Base-by-base conservation (phyloP, 2,329 filamentous ascomycete species). In the Chaetomium sp. region DNA sequence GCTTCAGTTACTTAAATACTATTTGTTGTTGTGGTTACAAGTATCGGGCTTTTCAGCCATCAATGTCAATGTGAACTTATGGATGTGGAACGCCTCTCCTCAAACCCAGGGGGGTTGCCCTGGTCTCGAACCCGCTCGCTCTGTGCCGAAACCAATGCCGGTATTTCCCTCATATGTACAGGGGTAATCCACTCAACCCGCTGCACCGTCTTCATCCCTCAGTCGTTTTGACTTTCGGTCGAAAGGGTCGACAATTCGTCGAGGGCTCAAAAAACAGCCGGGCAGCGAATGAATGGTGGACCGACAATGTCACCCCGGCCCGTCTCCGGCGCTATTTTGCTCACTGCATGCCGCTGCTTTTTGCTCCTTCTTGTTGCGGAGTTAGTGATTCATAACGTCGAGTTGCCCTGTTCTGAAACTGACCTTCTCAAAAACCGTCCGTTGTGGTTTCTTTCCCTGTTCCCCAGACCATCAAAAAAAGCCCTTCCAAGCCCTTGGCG, bases 401-500 rank as follows among this genome's bases (percentile, higher is more conserved):
- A 19, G 13, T 16, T 19, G 35, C 16, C 16, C 16, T 19, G 13
- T 42, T 19, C 19, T 16, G 5, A 19, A 19, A 6, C 19, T n/a
- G 38, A 42, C 35, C 13, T 19, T 42, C 6, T 33, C 3, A 29
- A 29, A 6, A 6, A 29, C 27, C 6, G 27, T 29, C 45, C 23
- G 5, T 10, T 6, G 10, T 19, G 6, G 8, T 50, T 27, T 27
- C 9, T 23, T 25, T 27, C n/a, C 45, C 21, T 49, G 29, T 38
- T 16, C 7, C 31, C 23, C 9, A 49, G 2, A 59, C 19, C 25
- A 19, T 38, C 33, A 8, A 53, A 27, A 50, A 42, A n/a, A n/a
- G 25, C 31, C n/a, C 51, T 23, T 45, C 61, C 62, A 67, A 64
- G 65, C 51, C 58, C 65, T 67, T 66, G 64, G 64, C 64, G 21